Base-by-base conservation (phyloP, 2,329 filamentous ascomycete species). In the Xylaria arbuscula region DNA sequence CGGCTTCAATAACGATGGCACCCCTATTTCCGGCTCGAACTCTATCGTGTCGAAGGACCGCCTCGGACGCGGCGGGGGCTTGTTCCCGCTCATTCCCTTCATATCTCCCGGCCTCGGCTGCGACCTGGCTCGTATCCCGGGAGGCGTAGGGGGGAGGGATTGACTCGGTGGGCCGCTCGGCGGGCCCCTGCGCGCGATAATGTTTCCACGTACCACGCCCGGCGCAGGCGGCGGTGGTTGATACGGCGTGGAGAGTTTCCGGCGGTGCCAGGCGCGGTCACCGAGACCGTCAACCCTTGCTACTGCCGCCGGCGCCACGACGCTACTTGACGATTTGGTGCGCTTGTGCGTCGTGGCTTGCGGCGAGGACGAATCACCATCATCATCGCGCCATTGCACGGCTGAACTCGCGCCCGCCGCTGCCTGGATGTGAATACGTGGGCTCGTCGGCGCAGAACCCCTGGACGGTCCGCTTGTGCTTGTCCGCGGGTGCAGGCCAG, bases 231-330 rank as follows among this genome's bases (percentile, higher is more conserved):
- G n/a, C 47, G 51, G 28, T 38, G 51, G 64, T 47, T 67, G 72
- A 40, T 70, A 75, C 7, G 71, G 55, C 11, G 69, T 70, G 2
- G 74, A 77, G 1, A 75, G 38, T 56, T 74, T 75, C 47, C 75
- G 71, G 10, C 74, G 69, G 60, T 76, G 74, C 75, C 76, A 78
- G 15, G 76, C 76, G 36, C 75, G 75, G 19, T 77, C 73, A 32
- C 74, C 76, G 2, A 76, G 70, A 10, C 54, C 59, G 2, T 66
- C 59, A 11, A 68, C 28, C n/a, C 64, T 68, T 2, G 75, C 70
- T 11, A 73, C 64, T 1, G 71, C 63, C 17, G 64, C 38, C 13
- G 61, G 66, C 17, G 22, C 34, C 2, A 48, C 45, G 36, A 60
- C n/a, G 24, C n/a, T 22, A 15, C 34, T 47, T n/a, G 40, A 61